A percentile compares a stretch with the other conserved stretches of the same genome.
These are phyloP conservation scores for Paxillus involutus DNA, from an alignment of 768 basidiomycete genomes.

Conservation along the genomic window DNA sequence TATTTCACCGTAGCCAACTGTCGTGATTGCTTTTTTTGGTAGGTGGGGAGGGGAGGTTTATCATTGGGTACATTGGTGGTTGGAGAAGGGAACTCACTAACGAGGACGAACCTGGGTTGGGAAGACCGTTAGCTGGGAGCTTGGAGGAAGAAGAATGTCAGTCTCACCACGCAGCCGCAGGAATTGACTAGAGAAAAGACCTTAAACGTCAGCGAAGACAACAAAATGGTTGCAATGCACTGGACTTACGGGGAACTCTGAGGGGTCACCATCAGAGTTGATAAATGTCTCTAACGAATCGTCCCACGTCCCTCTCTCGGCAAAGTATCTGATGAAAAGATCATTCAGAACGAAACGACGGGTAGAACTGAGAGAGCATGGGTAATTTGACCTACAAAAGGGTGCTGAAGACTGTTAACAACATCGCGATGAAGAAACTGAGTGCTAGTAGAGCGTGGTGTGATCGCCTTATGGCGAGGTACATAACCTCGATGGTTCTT, in stretches of 20 bases:
- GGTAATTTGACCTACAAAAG: constrained; percentile 54
- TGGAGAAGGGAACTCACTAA: constrained; percentile 54
- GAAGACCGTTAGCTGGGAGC: neutral
- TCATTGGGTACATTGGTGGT: neutral
- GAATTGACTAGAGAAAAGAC: constrained; percentile 49
- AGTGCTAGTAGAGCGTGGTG: constrained; percentile 87
- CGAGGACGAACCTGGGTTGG: constrained; percentile 61
- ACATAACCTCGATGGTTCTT: constrained; percentile 92
- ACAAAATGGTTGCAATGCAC: neutral
- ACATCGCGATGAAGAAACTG: constrained; percentile 86
- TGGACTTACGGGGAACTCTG: constrained; percentile 65
- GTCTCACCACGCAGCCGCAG: constrained; percentile 73
- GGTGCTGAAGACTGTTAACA: constrained; percentile 85
- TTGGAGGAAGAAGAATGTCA: constrained; percentile 17
- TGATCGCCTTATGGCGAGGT: constrained; percentile 79
- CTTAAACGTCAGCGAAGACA: neutral
- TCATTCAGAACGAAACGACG: neutral
- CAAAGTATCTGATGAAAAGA: constrained; percentile 64
- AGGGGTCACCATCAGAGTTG: constrained; percentile 81
- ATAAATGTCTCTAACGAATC: constrained; percentile 75
- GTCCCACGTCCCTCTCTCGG: constrained; percentile 91
- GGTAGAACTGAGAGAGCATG: neutral
- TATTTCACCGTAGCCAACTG: constrained; percentile 91
- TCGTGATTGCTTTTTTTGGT: constrained; percentile 67
- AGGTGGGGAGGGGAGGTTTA: neutral